These are phyloP conservation scores for Begonia peltatifolia DNA, from an alignment of 306 rosid species.

Conservation along the genomic window DNA sequence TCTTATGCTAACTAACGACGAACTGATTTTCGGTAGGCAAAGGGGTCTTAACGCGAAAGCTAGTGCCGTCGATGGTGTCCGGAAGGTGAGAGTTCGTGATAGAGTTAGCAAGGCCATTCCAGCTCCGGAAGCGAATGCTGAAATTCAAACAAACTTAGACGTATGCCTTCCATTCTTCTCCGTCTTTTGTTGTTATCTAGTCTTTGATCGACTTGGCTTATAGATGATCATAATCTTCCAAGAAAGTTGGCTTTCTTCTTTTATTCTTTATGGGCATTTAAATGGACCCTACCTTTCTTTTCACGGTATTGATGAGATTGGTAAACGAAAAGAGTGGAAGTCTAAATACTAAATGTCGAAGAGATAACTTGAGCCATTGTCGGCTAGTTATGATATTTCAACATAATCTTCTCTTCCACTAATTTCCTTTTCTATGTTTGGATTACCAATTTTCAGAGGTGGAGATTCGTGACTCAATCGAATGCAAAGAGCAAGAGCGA, in stretches of 20 bases:
- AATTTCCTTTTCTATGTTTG: not conserved
- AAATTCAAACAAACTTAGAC: slow-evolving; percentile 77
- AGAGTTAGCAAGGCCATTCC: slow-evolving; percentile 70
- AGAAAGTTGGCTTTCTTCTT: too few relatives aligned
- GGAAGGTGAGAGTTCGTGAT: slow-evolving; percentile 62
- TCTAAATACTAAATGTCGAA: too few relatives aligned
- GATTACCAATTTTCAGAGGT: slow-evolving; percentile 38
- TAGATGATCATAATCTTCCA: not conserved
- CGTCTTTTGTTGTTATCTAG: not conserved
- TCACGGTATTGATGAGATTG: too few relatives aligned
- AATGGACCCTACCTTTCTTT: too few relatives aligned
- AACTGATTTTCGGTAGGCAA: slow-evolving; percentile 41
- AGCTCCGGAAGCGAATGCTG: slow-evolving; percentile 96
- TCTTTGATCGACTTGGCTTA: too few relatives aligned
- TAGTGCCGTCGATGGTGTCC: slow-evolving; percentile 47
- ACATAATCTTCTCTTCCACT: not conserved
- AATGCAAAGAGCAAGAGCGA: slow-evolving; percentile 89
- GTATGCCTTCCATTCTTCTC: slow-evolving; percentile 26
- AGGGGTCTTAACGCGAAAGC: slow-evolving; percentile 59
- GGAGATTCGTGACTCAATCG: slow-evolving; percentile 59
- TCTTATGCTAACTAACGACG: slow-evolving; percentile 13
- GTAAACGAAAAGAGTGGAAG: too few relatives aligned
- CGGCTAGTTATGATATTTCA: not conserved
- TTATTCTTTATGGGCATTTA: too few relatives aligned
- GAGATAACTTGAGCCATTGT: too few relatives aligned